Evolutionary conservation across 1,284 basidiomycete species (phyloP), one percentile per base, ranked within the genome.

Genomic region (Ustilago lituana): DNA sequence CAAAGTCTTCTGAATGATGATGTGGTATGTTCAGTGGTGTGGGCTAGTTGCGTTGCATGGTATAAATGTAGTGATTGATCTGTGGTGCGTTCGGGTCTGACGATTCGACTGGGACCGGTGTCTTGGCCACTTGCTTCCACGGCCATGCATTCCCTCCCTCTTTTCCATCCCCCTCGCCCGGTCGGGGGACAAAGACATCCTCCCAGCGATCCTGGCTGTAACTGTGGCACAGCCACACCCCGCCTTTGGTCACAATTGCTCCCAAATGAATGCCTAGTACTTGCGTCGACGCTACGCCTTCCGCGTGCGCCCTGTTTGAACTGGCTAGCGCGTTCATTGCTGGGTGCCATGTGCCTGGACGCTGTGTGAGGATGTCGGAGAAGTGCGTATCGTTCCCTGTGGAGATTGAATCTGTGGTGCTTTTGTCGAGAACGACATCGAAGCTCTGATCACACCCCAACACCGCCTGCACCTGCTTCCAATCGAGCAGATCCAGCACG

Each of bases 381-480:
- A 44, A 54, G 0, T 27, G 26, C 12, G 20, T 31, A 27, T 72
- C 69, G 1, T 56, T 17, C 0, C 64, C 63, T 1, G 69, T 72
- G 0, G 64, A 60, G 17, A 72, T 72, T 0, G 64, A 59, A 20
- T 72, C 69, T 5, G 69, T 61, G 0, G 69, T 72, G 20, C 59
- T 63, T 29, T 72, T 72, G 26, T 72, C 69, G n/a, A 72, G 44
- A 8, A 72, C 52, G n/a, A 61, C 24, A 36, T 72, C 60, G 19
- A 64, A 72, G 2, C 4, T 5, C 19, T 29, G 22, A 11, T 33
- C 3, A n/a, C n/a, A n/a, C 11, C 19, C 43, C 33, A 54, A 20
- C 5, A 15, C 27, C 1, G 2, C 2, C 6, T 23, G 4, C 2
- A 60, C 48, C 12, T 47, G 11, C 4, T 9, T 2, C 54, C 55